These are phyloP conservation scores for Aspergillus neoniger DNA, from an alignment of 2,329 filamentous ascomycete species.

Conservation along the genomic window DNA sequence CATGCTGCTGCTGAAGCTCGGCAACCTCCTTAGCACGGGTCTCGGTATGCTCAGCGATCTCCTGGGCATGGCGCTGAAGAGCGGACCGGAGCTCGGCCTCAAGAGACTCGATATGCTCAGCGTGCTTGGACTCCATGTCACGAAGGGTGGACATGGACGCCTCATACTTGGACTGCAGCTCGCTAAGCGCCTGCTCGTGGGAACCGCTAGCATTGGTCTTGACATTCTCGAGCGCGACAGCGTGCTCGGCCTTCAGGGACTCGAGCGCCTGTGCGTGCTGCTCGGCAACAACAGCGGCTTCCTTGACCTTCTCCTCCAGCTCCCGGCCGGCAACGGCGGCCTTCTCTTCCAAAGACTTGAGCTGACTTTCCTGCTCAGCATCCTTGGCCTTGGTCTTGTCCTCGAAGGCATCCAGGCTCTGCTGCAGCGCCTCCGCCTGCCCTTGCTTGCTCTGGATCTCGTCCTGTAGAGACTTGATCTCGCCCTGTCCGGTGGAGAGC, in stretches of 20 bases:
- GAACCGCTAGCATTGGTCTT: conserved; percentile 34
- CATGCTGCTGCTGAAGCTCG: conserved; percentile 38
- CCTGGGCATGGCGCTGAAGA: conserved; percentile 27
- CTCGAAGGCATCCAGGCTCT: conserved; percentile 40
- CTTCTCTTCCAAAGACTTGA: conserved; percentile 39
- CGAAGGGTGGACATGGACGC: conserved; percentile 31
- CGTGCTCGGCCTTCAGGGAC: conserved; percentile 37
- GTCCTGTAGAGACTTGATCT: conserved; percentile 38
- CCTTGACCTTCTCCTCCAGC: conserved; percentile 37
- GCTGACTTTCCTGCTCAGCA: conserved; percentile 34
- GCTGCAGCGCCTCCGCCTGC: conserved; percentile 41
- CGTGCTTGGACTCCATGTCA: conserved; percentile 35
- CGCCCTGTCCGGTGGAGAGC: conserved; percentile 31
- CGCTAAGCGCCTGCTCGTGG: conserved; percentile 31
- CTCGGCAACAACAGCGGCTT: conserved; percentile 32
- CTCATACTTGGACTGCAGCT: conserved; percentile 39
- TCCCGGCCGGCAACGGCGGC: conserved; percentile 35
- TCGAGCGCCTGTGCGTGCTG: conserved; percentile 38
- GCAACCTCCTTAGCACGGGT: conserved; percentile 33
- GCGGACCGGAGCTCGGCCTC: conserved; percentile 26
- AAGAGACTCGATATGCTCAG: conserved; percentile 32
- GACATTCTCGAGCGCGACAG: conserved; percentile 36
- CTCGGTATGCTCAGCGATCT: conserved; percentile 34
- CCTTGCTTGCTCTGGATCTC: conserved; percentile 39
- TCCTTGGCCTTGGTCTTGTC: conserved; percentile 42